phyloP scores from a whole-genome alignment of 495 filamentous ascomycete genomes.

The Astrocystis sublimbata region DNA sequence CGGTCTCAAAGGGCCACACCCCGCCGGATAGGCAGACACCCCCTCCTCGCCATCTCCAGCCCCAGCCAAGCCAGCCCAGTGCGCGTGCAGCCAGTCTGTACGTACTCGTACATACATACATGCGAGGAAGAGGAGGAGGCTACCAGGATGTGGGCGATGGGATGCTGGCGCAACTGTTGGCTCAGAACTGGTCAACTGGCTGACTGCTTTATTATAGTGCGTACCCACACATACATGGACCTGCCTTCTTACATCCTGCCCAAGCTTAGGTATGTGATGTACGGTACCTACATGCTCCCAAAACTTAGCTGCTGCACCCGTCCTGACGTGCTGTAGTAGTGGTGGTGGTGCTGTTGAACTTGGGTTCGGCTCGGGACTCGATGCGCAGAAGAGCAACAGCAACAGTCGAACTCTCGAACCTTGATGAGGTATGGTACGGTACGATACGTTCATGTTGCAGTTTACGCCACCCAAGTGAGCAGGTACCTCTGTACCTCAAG shows the following conservation, averaged over 20 bases:
- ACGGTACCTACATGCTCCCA: too few relatives aligned
- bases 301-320: too few relatives aligned
- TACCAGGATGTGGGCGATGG: not conserved
- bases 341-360: too few relatives aligned
- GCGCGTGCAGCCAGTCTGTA: not conserved
- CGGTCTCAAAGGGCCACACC: not conserved
- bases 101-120: too few relatives aligned
- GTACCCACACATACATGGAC: not conserved
- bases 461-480: too few relatives aligned
- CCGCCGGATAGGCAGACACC: not conserved
- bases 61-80: conserved; percentile 10
- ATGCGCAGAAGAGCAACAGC: not conserved
- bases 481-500: too few relatives aligned
- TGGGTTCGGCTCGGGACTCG: not conserved
- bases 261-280: too few relatives aligned
- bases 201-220: not conserved
- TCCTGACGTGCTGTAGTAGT: not conserved
- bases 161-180: too few relatives aligned
- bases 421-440: too few relatives aligned
- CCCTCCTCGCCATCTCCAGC: not conserved
- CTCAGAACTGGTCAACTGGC: too few relatives aligned
- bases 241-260: too few relatives aligned
- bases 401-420: conserved; percentile 2
- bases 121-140: not conserved
- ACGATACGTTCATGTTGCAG: too few relatives aligned